Evolutionary conservation across 768 basidiomycete species (phyloP), one percentile per base, ranked within the genome.

Genomic region (Neoboletus subvelutipes): DNA sequence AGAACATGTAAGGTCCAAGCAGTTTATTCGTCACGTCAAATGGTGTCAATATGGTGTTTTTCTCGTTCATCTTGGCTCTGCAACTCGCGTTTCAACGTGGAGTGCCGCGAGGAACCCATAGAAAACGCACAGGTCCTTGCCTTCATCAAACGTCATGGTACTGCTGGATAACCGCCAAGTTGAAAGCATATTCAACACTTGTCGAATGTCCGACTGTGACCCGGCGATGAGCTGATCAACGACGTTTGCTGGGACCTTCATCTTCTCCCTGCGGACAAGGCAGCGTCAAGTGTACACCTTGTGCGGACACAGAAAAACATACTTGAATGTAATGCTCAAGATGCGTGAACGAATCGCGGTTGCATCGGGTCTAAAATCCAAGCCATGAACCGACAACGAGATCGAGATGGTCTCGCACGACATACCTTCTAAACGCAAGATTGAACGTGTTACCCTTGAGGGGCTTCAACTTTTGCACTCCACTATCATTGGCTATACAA

Each of bases 181-280:
- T 5, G 97, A 96, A 13, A 99, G 77, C 94, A 99, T 98, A 71
- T 98, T 98, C 57, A 99, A 75, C 20, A 98, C 92, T 70, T 96
- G 96, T 4, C 97, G 90, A 56, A 99, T 96, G 72, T 99, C 97
- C 2, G 95, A 96, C 64, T 97, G 92, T 2, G 94, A 81, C 5
- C 96, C 91, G 2, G 76, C 72, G 55, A 98, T 83, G 33, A 99
- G 87, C 70, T 97, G 92, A 67, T 99, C 97, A 34, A 98, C 73
- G 41, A 95, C 96, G 56, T 92, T 92, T 0, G 86, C 84, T 0
- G 92, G 89, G n/a, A 98, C 77, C 71, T 92, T 90, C 84, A 99
- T 82, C 63, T 92, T 91, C 72, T 99, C 97, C 71, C 93, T 95
- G 58, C 39, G 4, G 20, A 45, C 8, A 15, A 54, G 6, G 12